Conservation (phyloP, 768 basidiomycete genomes). For the Serendipita sp. region DNA sequence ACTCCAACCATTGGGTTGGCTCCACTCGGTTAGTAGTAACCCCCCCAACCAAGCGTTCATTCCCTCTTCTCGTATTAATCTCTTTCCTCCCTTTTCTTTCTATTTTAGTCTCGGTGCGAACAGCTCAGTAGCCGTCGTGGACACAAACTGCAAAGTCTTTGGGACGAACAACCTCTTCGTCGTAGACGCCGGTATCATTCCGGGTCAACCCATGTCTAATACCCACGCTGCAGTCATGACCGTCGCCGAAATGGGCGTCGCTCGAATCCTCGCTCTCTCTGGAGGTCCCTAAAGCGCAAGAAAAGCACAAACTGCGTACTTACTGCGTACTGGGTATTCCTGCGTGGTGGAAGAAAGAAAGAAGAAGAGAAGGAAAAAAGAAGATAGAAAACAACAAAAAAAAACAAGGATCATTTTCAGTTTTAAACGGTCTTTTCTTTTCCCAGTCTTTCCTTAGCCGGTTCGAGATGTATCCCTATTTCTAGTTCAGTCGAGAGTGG, state of each 20-base stretch:
- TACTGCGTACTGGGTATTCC: no score
- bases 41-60: not conserved
- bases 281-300: conserved; percentile 29
- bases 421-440: no score
- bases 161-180: conserved; percentile 37
- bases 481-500: no score
- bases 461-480: no score
- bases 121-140: conserved; percentile 31
- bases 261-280: conserved; percentile 36
- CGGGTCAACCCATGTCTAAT: conserved; percentile 35
- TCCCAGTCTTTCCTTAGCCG: no score
- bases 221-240: conserved; percentile 42
- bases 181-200: conserved; percentile 30
- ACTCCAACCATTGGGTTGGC: conserved; percentile 53
- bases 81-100: not conserved
- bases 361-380: no score
- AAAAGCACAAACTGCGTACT: not conserved
- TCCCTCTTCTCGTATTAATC: not conserved
- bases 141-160: conserved; percentile 38
- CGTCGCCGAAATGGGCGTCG: conserved; percentile 39
- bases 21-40: conserved; percentile 16
- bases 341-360: no score
- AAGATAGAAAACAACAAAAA: no score
- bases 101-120: conserved; percentile 24
- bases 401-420: no score